These are phyloP conservation scores for Populus nigra DNA, from an alignment of 345 rosid genomes.

Conservation along the genomic window DNA sequence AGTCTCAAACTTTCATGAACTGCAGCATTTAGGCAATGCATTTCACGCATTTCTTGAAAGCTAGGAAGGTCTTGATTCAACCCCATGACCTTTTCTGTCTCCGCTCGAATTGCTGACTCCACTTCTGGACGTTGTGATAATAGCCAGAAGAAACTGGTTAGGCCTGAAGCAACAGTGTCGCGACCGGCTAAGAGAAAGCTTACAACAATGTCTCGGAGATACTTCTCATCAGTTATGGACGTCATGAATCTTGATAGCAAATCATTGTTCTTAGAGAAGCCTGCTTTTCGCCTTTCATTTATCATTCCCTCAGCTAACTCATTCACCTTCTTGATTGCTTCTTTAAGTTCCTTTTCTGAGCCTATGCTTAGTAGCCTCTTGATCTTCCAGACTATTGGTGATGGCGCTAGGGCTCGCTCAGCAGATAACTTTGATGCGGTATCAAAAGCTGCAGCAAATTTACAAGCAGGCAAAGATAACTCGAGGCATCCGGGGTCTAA, in stretches of 20 bases:
- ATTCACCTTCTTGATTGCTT: slow-evolving; percentile 44
- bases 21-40: slow-evolving; percentile 56
- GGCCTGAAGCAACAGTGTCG: slow-evolving; percentile 24
- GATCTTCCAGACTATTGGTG: slow-evolving; percentile 56
- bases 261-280: slow-evolving; percentile 36
- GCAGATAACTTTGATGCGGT: slow-evolving; percentile 50
- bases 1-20: slow-evolving; percentile 52
- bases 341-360: slow-evolving; percentile 47
- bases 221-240: slow-evolving; percentile 37
- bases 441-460: slow-evolving; percentile 52
- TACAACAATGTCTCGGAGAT: slow-evolving; percentile 42
- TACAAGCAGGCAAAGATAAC: slow-evolving; percentile 39
- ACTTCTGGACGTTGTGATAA: slow-evolving; percentile 41
- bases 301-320: slow-evolving; percentile 46
- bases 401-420: slow-evolving; percentile 42
- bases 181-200: slow-evolving; percentile 27
- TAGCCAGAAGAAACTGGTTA: slow-evolving; percentile 53
- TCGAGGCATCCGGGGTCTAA: slow-evolving; percentile 59
- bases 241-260: slow-evolving; percentile 60
- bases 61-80: slow-evolving; percentile 18
- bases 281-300: slow-evolving; percentile 35
- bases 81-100: slow-evolving; percentile 14
- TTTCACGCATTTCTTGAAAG: slow-evolving; percentile 36
- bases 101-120: slow-evolving; percentile 33
- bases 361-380: slow-evolving; percentile 49